Percentiles rank a stretch among this genome's conserved stretches.
phyloP scores from a whole-genome alignment of 352 stramenopile genomes.

The Pythium guiyangense region DNA sequence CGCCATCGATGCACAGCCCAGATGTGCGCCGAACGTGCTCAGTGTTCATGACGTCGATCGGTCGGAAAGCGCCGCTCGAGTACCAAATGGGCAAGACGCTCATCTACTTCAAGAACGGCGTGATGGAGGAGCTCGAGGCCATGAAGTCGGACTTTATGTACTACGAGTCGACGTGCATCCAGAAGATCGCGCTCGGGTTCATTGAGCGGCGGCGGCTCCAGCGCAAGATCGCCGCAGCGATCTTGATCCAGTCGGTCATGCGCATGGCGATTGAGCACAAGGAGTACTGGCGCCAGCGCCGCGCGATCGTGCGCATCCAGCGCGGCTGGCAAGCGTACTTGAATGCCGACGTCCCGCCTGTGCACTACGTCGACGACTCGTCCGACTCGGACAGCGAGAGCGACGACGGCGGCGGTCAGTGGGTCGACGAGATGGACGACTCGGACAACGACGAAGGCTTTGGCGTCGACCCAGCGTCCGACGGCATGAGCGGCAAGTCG shows the following conservation, averaged over 20 bases:
- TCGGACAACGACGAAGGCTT: slow-evolving; percentile 55
- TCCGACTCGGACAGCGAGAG: slow-evolving; percentile 39
- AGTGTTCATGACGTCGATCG: slow-evolving; percentile 80
- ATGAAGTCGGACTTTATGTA: slow-evolving; percentile 92
- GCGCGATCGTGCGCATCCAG: slow-evolving; percentile 69
- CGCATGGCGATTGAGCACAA: slow-evolving; percentile 75
- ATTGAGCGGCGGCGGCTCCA: slow-evolving; percentile 65
- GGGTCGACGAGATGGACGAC: slow-evolving; percentile 39
- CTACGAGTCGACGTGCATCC: slow-evolving; percentile 82
- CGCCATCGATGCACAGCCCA: slow-evolving; percentile 80
- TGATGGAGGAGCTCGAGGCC: slow-evolving; percentile 93
- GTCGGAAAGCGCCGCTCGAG: slow-evolving; percentile 77
- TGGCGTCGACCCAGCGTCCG: slow-evolving; percentile 24
- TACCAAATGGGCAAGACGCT: slow-evolving; percentile 93
- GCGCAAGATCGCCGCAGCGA: slow-evolving; percentile 58
- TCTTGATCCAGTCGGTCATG: slow-evolving; percentile 78
- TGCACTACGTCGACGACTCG: slow-evolving; percentile 18
- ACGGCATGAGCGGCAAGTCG: slow-evolving; percentile 29
- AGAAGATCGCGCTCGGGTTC: slow-evolving; percentile 80
- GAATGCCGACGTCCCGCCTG: slow-evolving; percentile 18
- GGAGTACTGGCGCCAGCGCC: slow-evolving; percentile 69
- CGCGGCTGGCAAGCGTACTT: slow-evolving; percentile 56
- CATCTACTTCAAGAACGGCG: slow-evolving; percentile 95
- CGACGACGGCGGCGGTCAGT: slow-evolving; percentile 28
- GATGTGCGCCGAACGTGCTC: slow-evolving; percentile 73